Evolutionary conservation across 2,329 filamentous ascomycete species (phyloP).

Genomic region (Domatiomyces catenatus): DNA sequence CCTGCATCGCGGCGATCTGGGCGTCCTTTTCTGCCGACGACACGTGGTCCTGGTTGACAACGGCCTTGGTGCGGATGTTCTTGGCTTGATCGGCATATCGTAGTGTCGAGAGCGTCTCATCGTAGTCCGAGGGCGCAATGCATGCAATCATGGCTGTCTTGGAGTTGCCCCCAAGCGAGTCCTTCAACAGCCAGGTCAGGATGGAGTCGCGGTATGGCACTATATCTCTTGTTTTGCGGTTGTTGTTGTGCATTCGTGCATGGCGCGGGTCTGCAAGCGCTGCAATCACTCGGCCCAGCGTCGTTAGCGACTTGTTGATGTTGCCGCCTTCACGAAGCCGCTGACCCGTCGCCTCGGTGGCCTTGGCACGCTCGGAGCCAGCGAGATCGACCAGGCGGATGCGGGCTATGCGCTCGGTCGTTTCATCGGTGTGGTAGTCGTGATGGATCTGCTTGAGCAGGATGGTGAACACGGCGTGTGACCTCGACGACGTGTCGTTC

Average conservation of each 20-base stretch:
- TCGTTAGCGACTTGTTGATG: constrained; percentile 97
- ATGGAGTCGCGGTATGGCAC: constrained; percentile 89
- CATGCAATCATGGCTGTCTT: constrained; percentile 99
- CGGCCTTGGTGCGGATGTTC: constrained; percentile 82
- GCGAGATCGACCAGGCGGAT: constrained; percentile 92
- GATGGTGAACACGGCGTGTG: constrained; percentile 94
- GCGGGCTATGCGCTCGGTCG: constrained; percentile 81
- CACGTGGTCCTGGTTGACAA: constrained; percentile 90
- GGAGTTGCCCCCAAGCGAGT: constrained; percentile 87
- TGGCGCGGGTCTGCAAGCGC: constrained; percentile 65
- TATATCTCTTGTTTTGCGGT: constrained; percentile 52
- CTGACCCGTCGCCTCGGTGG: constrained; percentile 84
- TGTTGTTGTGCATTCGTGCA: constrained; percentile 28
- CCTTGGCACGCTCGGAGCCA: constrained; percentile 85
- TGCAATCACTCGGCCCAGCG: constrained; percentile 86
- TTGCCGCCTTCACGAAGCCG: constrained; percentile 88
- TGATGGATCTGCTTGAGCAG: constrained; percentile 97
- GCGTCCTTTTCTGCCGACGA: constrained; percentile 86
- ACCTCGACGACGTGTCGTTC: constrained; percentile 96
- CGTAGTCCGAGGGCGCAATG: constrained; percentile 88
- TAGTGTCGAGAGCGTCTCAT: constrained; percentile 88
- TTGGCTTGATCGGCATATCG: constrained; percentile 97
- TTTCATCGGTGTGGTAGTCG: constrained; percentile 93
- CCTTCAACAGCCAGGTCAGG: constrained; percentile 75
- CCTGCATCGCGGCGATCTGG: constrained; percentile 85